Base-by-base conservation (phyloP, 495 filamentous ascomycete genomes). In the Aspergillus nidulans region DNA sequence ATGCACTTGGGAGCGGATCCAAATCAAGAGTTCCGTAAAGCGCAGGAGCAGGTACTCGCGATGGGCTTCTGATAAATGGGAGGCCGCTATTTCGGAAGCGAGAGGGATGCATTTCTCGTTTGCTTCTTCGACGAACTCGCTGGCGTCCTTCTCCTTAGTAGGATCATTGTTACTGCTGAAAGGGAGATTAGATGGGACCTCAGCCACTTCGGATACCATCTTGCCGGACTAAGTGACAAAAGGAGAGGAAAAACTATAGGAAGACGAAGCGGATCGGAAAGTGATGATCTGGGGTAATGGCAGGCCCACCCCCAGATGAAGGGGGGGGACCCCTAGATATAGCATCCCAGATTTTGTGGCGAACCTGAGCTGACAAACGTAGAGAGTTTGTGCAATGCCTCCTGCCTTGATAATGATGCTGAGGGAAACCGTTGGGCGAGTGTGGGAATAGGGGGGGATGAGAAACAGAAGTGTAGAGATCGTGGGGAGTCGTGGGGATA, bases 1-100 rank as follows among this genome's bases (percentile, higher is more conserved):
- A 70, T 52, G 69, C 62, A 28, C 71, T 64, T 4, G 80, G 80
- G 0, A 83, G 52, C 2, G 79, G 80, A 49, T 79, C 75, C 13
- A 83, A 61, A n/a, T 81, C 72, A 6, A 78, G 42, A 16, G 28
- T 51, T n/a, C 40, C 25, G 25, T 44, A 25, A n/a, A n/a, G 9
- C 40, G 39, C 6, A 45, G 24, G 1, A 53, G 25, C 6, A 44
- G 28, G 24, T 53, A 53, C 24, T 45, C 51, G 3, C 49, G 49
- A 30, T 50, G 48, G 39, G 48, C 19, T 25, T 20, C 32, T 0
- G 49, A 53, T 25, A 53, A 10, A 30, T n/a, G 23, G 19, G 25
- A 36, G 23, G 39, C 51, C 23, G 40, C 40, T 20, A 24, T 20
- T 18, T 45, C 25, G 23, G 39, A 53, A 26, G 19, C 19, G 23